Percentiles rank a stretch among this genome's conserved stretches.
Evolutionary conservation across 805 yeast genomes (phyloP).

Genomic region (Saccharomycopsis synnaedendra): DNA sequence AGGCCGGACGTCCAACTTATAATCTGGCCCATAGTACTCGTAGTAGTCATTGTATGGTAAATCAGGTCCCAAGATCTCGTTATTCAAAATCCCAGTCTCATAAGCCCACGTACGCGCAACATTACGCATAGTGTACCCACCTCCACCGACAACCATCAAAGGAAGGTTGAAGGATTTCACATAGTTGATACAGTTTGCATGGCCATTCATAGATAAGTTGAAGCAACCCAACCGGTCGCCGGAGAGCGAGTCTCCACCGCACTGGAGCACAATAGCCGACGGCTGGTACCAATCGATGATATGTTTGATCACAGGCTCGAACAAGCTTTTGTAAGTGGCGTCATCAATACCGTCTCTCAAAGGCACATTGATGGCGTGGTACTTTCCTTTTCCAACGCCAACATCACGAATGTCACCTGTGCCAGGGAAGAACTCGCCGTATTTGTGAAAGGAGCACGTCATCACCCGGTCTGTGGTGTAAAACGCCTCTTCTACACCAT

Average conservation of each 20-base stretch:
- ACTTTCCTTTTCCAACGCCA: constrained; percentile 78
- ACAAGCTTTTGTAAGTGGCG: constrained; percentile 59
- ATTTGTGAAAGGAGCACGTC: constrained; percentile 86
- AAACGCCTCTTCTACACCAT: constrained; percentile 91
- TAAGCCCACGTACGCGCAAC: constrained; percentile 93
- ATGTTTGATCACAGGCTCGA: constrained; percentile 78
- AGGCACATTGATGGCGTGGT: constrained; percentile 79
- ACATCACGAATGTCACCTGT: constrained; percentile 80
- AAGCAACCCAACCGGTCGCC: constrained; percentile 96
- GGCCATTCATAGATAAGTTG: constrained; percentile 86
- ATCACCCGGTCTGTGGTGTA: constrained; percentile 85
- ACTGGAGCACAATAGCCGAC: constrained; percentile 90
- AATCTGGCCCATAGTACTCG: constrained; percentile 96
- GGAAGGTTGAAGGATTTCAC: constrained; percentile 83
- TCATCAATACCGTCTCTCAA: constrained; percentile 92
- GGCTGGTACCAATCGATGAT: constrained; percentile 87
- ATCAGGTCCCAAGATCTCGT: constrained; percentile 63
- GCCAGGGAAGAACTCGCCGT: constrained; percentile 83
- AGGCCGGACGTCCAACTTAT: constrained; percentile 87
- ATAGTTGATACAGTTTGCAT: constrained; percentile 89
- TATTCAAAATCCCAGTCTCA: constrained; percentile 81
- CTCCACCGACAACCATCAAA: constrained; percentile 91
- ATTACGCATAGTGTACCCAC: constrained; percentile 96
- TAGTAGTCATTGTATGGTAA: constrained; percentile 92
- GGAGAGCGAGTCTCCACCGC: constrained; percentile 96